Evolutionary conservation across 2,329 filamentous ascomycete species (phyloP).

Genomic region (Emergomyces orientalis): DNA sequence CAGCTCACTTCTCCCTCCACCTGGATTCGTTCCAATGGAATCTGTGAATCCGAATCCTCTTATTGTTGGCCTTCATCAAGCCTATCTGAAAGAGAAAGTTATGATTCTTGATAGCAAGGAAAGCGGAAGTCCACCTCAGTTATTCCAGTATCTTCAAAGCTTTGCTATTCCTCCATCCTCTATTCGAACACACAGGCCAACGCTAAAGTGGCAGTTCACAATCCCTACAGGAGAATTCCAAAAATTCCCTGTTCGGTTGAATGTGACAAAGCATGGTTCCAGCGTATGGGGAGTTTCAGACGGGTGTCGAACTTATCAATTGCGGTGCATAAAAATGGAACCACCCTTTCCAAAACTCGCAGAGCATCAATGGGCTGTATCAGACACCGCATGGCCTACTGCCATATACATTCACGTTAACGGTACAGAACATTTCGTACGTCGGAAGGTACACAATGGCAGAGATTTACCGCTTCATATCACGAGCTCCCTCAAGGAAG

Average conservation of each 20-base stretch:
- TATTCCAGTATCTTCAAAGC: slow-evolving; percentile 31
- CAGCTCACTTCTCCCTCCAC: slow-evolving; percentile 29
- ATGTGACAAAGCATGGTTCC: slow-evolving; percentile 19
- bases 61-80: slow-evolving; percentile 48
- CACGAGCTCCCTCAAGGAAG: slow-evolving; percentile 49
- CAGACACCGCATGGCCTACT: slow-evolving; percentile 62
- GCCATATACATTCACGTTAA: slow-evolving; percentile 64
- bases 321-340: slow-evolving; percentile 54
- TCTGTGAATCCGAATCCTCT: slow-evolving; percentile 38
- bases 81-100: slow-evolving; percentile 37
- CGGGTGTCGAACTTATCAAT: slow-evolving; percentile 53
- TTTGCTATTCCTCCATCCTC: slow-evolving; percentile 25
- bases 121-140: slow-evolving; percentile 13
- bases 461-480: slow-evolving; percentile 70
- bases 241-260: slow-evolving; percentile 26
- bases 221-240: slow-evolving; percentile 24
- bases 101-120: not conserved
- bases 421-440: slow-evolving; percentile 44
- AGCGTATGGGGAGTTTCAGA: slow-evolving; percentile 33
- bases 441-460: slow-evolving; percentile 62
- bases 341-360: slow-evolving; percentile 23
- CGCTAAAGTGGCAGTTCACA: slow-evolving; percentile 29
- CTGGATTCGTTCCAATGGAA: slow-evolving; percentile 25
- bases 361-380: slow-evolving; percentile 51
- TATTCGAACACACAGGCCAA: slow-evolving; percentile 21